Evolutionary conservation across 768 basidiomycete species (phyloP).

Genomic region (Mycena epipterygia): DNA sequence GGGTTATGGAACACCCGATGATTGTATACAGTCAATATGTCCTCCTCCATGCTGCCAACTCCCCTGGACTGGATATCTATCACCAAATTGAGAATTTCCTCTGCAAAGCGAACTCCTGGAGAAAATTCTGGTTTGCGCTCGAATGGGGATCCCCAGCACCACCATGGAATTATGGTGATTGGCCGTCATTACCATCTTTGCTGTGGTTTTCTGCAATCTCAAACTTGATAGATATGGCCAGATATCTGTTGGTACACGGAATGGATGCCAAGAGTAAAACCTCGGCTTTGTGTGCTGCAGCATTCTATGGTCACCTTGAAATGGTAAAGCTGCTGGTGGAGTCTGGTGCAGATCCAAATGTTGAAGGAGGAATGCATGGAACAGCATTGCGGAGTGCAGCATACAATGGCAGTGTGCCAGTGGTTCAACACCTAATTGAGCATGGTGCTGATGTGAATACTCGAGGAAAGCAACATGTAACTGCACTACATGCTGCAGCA

Average conservation of each 20-base stretch:
- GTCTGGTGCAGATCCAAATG: neutral
- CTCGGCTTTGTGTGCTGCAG: too few relatives aligned
- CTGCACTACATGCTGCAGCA: neutral
- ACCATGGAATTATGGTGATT: slow-evolving; percentile 2
- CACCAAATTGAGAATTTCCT: neutral
- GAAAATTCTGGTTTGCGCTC: neutral
- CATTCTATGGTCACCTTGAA: too few relatives aligned
- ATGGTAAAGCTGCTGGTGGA: too few relatives aligned
- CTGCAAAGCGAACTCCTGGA: neutral
- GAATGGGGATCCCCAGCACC: neutral
- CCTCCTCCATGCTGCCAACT: neutral
- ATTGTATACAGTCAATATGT: neutral
- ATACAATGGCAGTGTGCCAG: neutral
- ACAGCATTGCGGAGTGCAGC: neutral
- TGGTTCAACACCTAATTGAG: neutral
- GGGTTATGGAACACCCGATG: neutral
- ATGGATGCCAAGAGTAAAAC: too few relatives aligned
- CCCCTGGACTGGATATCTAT: neutral
- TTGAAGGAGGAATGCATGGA: too few relatives aligned
- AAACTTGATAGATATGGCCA: slow-evolving; percentile 1
- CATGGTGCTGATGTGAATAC: neutral
- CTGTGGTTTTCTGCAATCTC: neutral
- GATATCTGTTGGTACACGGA: too few relatives aligned
- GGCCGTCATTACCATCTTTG: neutral
- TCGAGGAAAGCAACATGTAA: neutral